Evolutionary conservation across 2,329 filamentous ascomycete genomes (phyloP), one percentile per base, ranked within the genome.

Genomic region (Hymenoscyphus salicellus): DNA sequence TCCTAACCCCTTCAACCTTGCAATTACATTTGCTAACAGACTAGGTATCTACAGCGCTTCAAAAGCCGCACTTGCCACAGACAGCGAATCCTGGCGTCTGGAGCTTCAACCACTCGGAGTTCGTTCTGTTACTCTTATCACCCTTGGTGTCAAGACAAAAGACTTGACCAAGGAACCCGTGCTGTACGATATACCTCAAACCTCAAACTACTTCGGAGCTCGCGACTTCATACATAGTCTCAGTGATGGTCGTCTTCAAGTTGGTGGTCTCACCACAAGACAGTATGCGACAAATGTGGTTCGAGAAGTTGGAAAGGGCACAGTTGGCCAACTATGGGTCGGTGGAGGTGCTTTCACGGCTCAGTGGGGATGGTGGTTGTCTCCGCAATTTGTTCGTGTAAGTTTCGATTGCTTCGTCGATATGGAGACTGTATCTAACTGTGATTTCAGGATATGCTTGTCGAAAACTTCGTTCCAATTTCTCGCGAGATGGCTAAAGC

Each of bases 41-140:
- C 8, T 32, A 66, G 68, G 63, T 41, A 11, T 68, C 1, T 70
- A 70, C 43, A 65, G 62, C 32, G 56, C 56, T 41, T 67, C 65
- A 1, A 70, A 70, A 69, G 65, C 61, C 3, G 64, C 63, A n/a
- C 14, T 67, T n/a, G 41, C 49, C 4, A 33, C 41, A 6, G 52
- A 20, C 14, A 60, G 56, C 20, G 67, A 70, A 28, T 66, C 63
- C 5, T 66, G 63, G 60, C 62, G 66, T 38, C 59, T 66, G 14
- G 69, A 70, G 41, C 49, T 70, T 17, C 55, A 61, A 38, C 69
- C 66, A 14, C 61, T 70, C 0, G 65, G 66, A 10, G 66, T 69
- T 10, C 30, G 58, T 2, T 63, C 60, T 30, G 23, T 70, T 4
- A 65, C 64, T 14, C 20, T 69, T 6, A 43, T 69, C 7, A 66